phyloP scores from a whole-genome alignment of 1,139 yeast genomes.

The Scheffersomyces insectosa region DNA sequence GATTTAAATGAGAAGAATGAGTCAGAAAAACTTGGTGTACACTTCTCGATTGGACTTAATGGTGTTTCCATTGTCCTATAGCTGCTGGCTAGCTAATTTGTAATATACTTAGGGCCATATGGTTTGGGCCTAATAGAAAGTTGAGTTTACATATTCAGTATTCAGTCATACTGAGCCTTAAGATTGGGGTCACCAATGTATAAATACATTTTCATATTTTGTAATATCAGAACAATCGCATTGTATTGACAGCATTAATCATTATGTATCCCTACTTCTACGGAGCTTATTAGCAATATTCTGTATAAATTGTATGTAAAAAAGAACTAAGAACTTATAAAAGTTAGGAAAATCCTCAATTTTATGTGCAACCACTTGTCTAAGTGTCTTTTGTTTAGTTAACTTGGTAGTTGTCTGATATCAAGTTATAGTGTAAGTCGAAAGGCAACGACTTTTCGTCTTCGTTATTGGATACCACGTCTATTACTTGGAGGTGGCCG shows the following conservation, averaged over 20 bases:
- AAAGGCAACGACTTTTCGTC: slow-evolving; percentile 64
- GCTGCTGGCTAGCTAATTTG: neutral
- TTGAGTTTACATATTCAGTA: no score
- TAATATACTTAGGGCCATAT: neutral
- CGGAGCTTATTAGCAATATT: no score
- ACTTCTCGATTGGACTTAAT: slow-evolving; percentile 54
- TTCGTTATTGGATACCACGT: slow-evolving; percentile 39
- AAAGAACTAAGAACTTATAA: neutral
- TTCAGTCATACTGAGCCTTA: no score
- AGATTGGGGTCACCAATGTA: no score
- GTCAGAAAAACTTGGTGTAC: slow-evolving; percentile 35
- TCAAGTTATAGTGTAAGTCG: slow-evolving; percentile 62
- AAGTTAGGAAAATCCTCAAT: neutral
- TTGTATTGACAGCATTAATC: no score
- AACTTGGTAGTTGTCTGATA: slow-evolving; percentile 66
- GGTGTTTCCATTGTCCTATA: slow-evolving; percentile 38
- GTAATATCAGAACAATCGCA: no score
- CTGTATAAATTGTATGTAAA: no score
- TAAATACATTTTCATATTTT: no score
- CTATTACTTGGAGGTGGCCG: slow-evolving; percentile 43
- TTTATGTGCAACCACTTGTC: neutral
- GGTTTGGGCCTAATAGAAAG: no score
- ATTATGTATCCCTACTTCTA: no score
- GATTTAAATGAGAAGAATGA: slow-evolving; percentile 47
- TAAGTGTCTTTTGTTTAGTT: slow-evolving; percentile 27